Percentiles rank a stretch among this genome's conserved stretches.
Conservation (phyloP, 2,329 filamentous ascomycete genomes). For the Aspergillus spinulosporus region DNA sequence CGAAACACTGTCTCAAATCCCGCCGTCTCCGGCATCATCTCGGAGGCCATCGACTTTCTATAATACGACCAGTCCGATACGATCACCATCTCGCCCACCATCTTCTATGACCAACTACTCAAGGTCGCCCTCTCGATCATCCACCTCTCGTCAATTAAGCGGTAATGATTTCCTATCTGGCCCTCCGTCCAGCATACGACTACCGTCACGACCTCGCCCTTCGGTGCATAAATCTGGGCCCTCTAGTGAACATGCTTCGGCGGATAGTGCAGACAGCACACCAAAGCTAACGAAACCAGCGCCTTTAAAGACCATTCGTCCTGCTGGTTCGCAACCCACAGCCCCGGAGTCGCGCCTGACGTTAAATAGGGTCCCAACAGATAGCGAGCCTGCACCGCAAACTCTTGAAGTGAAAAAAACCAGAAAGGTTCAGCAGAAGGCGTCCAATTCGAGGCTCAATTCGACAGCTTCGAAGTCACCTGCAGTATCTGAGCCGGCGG, state of each 20-base stretch:
- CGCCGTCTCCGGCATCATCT: slow-evolving; percentile 71
- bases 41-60: slow-evolving; percentile 73
- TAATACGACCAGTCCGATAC: slow-evolving; percentile 60
- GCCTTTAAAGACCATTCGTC: slow-evolving; percentile 31
- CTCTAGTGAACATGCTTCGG: slow-evolving; percentile 18
- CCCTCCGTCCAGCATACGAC: slow-evolving; percentile 33
- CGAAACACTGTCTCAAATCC: slow-evolving; percentile 75
- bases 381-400: slow-evolving; percentile 38
- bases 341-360: slow-evolving; percentile 56
- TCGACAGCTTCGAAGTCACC: slow-evolving; percentile 34
- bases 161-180: slow-evolving; percentile 53
- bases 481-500: slow-evolving; percentile 19
- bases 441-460: slow-evolving; percentile 32
- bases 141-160: slow-evolving; percentile 53
- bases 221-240: slow-evolving; percentile 26
- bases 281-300: slow-evolving; percentile 27
- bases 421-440: slow-evolving; percentile 36
- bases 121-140: slow-evolving; percentile 40
- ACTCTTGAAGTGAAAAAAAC: slow-evolving; percentile 44
- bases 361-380: slow-evolving; percentile 56
- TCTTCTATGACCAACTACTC: slow-evolving; percentile 56
- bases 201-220: slow-evolving; percentile 36
- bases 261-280: slow-evolving; percentile 23
- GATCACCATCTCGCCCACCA: slow-evolving; percentile 63
- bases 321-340: slow-evolving; percentile 50